Percentiles rank a stretch among this genome's conserved stretches.
Conservation (phyloP, 805 yeast genomes). For the Candida palmyrensis region DNA sequence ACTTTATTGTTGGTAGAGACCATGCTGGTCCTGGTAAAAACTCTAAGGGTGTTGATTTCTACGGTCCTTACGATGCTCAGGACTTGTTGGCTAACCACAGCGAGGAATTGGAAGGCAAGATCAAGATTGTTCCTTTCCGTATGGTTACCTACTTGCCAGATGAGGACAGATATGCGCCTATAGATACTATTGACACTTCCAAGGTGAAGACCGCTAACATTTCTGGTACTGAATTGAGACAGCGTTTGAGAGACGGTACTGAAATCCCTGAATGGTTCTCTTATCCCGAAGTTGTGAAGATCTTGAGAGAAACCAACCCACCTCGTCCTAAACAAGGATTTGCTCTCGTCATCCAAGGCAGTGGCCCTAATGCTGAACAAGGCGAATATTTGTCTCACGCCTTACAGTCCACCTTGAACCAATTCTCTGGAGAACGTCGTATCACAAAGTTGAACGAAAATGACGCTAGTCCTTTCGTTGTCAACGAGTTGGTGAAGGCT, state of each 20-base stretch:
- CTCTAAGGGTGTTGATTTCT: constrained; percentile 89
- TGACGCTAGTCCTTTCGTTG: constrained; percentile 46
- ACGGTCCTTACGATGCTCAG: constrained; percentile 97
- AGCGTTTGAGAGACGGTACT: constrained; percentile 77
- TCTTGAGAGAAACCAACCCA: constrained; percentile 87
- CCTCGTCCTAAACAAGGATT: constrained; percentile 90
- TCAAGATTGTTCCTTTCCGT: constrained; percentile 92
- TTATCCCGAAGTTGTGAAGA: constrained; percentile 91
- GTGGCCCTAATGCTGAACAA: constrained; percentile 45
- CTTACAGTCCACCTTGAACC: constrained; percentile 84
- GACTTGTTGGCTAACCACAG: constrained; percentile 71
- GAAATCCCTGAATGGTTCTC: constrained; percentile 97
- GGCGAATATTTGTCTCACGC: constrained; percentile 64
- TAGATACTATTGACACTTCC: constrained; percentile 79
- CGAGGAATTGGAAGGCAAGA: constrained; percentile 61
- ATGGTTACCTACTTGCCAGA: constrained; percentile 96
- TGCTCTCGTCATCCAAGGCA: constrained; percentile 58
- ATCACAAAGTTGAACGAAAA: constrained; percentile 48
- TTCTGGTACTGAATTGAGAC: constrained; percentile 92
- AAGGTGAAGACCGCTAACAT: constrained; percentile 77
- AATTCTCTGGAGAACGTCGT: constrained; percentile 80
- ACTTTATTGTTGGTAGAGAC: constrained; percentile 96
- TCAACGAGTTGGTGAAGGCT: constrained; percentile 76
- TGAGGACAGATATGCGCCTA: constrained; percentile 91
- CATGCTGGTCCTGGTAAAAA: constrained; percentile 94